These are phyloP conservation scores for Chytriomyces sp. DNA, from an alignment of 192 early-diverging fungal genomes.

Conservation along the genomic window DNA sequence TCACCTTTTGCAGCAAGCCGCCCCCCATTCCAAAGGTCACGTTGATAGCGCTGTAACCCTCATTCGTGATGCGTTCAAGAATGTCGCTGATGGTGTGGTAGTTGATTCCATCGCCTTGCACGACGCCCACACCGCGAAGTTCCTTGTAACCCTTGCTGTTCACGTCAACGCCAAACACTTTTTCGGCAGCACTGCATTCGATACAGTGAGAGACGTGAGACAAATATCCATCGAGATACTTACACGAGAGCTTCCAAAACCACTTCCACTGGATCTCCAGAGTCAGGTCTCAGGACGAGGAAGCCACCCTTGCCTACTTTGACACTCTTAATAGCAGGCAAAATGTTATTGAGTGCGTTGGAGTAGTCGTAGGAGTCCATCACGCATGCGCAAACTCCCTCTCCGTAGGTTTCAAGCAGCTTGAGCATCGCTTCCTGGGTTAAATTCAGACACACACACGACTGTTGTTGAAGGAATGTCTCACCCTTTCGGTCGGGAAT, in stretches of 20 bases:
- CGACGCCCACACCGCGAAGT: conserved; percentile 68
- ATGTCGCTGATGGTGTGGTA: conserved; percentile 56
- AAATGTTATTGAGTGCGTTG: conserved; percentile 70
- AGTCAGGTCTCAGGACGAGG: conserved; percentile 82
- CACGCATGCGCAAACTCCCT: conserved; percentile 78
- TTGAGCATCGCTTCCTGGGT: conserved; percentile 69
- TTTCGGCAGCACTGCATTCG: conserved; percentile 69
- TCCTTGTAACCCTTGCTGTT: conserved; percentile 82
- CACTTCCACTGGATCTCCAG: conserved; percentile 76
- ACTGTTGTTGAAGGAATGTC: too few relatives aligned
- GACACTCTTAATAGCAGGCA: conserved; percentile 66
- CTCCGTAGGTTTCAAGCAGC: conserved; percentile 72
- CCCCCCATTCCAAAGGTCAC: conserved; percentile 88
- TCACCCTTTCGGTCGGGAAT: conserved; percentile 63
- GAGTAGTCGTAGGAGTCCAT: conserved; percentile 92
- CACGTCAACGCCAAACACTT: conserved; percentile 66
- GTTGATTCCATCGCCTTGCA: conserved; percentile 85
- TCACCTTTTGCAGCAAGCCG: conserved; percentile 80
- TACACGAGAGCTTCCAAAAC: conserved; percentile 74
- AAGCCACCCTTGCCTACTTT: conserved; percentile 79
- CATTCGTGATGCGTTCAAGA: conserved; percentile 56
- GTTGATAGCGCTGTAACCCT: conserved; percentile 71
- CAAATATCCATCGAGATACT: conserved; percentile 8
- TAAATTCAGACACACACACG: too few relatives aligned
- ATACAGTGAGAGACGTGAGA: too few relatives aligned